phyloP scores from a whole-genome alignment of 371 early-diverging fungal genomes.

The Actinomortierella wolfii region DNA sequence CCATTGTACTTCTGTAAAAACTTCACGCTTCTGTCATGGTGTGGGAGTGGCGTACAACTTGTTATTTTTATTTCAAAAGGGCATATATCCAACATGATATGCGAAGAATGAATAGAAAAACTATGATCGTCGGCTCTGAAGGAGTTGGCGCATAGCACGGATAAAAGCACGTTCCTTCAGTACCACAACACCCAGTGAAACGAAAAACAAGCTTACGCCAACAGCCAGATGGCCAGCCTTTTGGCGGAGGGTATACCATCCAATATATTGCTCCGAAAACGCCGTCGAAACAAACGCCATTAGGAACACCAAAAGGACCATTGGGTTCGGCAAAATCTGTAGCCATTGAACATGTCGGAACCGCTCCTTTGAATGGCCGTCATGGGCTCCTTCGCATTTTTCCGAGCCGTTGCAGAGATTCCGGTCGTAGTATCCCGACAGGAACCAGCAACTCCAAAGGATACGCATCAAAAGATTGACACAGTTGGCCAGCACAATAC shows the following conservation, averaged over 20 bases:
- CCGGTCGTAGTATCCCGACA: slow-evolving; percentile 56
- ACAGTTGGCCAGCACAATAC: slow-evolving; percentile 86
- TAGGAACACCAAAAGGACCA: slow-evolving; percentile 51
- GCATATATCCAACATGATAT: too few relatives aligned
- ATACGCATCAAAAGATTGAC: slow-evolving; percentile 84
- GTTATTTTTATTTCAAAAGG: too few relatives aligned
- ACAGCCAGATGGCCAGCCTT: slow-evolving; percentile 63
- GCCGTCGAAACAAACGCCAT: slow-evolving; percentile 61
- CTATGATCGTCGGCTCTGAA: too few relatives aligned
- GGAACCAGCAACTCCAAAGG: slow-evolving; percentile 71
- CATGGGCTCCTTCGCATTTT: slow-evolving; percentile 1
- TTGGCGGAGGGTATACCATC: slow-evolving; percentile 58
- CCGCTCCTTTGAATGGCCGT: slow-evolving; percentile 25
- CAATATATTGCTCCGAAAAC: slow-evolving; percentile 58
- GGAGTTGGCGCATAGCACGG: too few relatives aligned
- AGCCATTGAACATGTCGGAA: slow-evolving; percentile 48
- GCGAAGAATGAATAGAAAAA: too few relatives aligned
- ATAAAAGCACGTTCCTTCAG: too few relatives aligned
- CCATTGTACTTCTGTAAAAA: too few relatives aligned
- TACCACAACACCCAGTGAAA: slow-evolving; percentile 6
- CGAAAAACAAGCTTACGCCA: slow-evolving; percentile 45
- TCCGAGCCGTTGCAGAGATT: slow-evolving; percentile 11
- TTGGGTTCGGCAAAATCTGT: slow-evolving; percentile 35
- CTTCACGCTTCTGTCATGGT: too few relatives aligned
- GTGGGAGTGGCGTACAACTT: too few relatives aligned